Percentiles rank a stretch among this genome's conserved stretches.
These are phyloP conservation scores for Pseudocercospora macadamiae DNA, from an alignment of 2,329 filamentous ascomycete genomes.

Conservation along the genomic window DNA sequence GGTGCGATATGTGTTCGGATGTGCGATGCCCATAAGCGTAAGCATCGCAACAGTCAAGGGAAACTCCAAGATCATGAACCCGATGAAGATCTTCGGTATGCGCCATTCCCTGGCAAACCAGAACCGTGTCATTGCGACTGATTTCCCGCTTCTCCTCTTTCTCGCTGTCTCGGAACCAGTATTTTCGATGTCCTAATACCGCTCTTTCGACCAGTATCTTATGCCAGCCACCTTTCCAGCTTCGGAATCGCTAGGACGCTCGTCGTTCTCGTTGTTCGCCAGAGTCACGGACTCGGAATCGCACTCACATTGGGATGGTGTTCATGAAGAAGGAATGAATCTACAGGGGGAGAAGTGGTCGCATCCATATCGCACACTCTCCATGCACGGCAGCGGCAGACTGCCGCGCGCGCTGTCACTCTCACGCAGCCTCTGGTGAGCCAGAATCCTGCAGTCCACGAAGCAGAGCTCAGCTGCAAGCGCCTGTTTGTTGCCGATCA, in stretches of 20 bases:
- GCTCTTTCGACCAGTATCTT: background rate
- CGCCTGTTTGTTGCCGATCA: background rate
- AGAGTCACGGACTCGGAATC: constrained; percentile 1
- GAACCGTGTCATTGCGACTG: background rate
- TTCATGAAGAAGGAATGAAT: background rate
- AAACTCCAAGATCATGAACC: constrained; percentile 68
- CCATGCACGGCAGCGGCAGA: background rate
- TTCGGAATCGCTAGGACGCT: background rate
- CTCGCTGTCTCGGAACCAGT: background rate
- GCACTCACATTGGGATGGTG: constrained; percentile 3
- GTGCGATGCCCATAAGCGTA: constrained; percentile 72
- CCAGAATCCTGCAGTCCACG: constrained; percentile 7
- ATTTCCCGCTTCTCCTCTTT: background rate
- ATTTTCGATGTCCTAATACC: background rate
- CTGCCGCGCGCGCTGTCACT: constrained; percentile 2
- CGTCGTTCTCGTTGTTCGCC: background rate
- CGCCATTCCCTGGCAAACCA: constrained; percentile 56
- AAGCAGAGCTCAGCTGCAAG: constrained; percentile 8
- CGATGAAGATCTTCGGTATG: constrained; percentile 55
- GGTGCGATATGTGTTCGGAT: constrained; percentile 72
- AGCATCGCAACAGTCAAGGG: constrained; percentile 66
- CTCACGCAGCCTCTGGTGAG: background rate
- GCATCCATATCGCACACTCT: constrained; percentile 5
- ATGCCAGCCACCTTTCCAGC: background rate
- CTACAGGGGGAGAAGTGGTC: constrained; percentile 3